phyloP scores from a whole-genome alignment of 225 moss, liverwort and hornwort genomes.

The Physcomitrium patens region DNA sequence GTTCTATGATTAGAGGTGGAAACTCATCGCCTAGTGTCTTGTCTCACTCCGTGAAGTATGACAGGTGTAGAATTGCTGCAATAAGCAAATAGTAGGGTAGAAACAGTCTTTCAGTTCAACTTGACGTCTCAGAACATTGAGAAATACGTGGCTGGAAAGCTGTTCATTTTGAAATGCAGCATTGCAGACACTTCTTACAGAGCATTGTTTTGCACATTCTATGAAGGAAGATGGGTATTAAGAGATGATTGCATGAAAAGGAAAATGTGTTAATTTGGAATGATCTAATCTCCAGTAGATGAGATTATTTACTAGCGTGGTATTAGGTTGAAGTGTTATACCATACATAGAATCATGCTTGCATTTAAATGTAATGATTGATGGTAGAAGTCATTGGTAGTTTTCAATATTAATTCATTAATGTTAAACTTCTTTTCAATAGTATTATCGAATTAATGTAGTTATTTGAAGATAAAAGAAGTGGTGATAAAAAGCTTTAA shows the following conservation, averaged over 20 bases:
- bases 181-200: background rate
- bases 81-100: slow-evolving; percentile 15
- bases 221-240: background rate
- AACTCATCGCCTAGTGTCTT: background rate
- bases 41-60: slow-evolving; percentile 22
- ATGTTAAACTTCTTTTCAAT: too few relatives aligned
- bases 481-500: too few relatives aligned
- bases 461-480: too few relatives aligned
- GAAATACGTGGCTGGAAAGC: slow-evolving; percentile 7
- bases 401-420: too few relatives aligned
- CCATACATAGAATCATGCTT: too few relatives aligned
- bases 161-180: too few relatives aligned
- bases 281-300: background rate
- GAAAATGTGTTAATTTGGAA: background rate
- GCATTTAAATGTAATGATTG: too few relatives aligned
- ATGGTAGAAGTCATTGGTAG: too few relatives aligned
- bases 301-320: too few relatives aligned
- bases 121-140: background rate
- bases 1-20: slow-evolving; percentile 18
- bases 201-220: background rate
- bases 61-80: background rate
- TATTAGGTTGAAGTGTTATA: too few relatives aligned
- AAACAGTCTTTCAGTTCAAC: slow-evolving; percentile 3
- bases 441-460: too few relatives aligned
- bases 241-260: background rate